phyloP scores from a whole-genome alignment of 768 basidiomycete species.

The Suillus subluteus region DNA sequence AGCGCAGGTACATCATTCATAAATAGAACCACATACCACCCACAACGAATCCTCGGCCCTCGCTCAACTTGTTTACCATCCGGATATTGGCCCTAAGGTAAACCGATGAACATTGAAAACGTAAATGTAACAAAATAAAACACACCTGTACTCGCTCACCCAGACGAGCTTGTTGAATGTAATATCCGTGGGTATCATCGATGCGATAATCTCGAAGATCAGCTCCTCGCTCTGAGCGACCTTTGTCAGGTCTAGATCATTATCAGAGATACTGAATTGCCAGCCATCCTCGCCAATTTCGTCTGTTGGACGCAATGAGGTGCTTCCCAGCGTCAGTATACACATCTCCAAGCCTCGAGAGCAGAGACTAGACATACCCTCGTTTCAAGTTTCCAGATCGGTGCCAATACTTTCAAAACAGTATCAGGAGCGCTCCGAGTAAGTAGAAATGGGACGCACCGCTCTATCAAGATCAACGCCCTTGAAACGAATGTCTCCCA shows the following conservation, averaged over 20 bases:
- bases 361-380: neutral
- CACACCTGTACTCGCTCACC: constrained; percentile 34
- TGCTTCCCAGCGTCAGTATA: constrained; percentile 7
- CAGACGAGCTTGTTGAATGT: constrained; percentile 32
- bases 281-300: constrained; percentile 28
- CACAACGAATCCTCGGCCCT: neutral
- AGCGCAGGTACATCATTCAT: neutral
- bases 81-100: neutral
- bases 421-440: neutral
- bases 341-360: neutral
- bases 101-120: neutral
- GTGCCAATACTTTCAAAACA: constrained; percentile 21
- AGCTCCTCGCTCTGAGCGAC: constrained; percentile 26
- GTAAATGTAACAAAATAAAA: neutral
- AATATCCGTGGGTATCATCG: constrained; percentile 19
- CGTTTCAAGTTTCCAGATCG: constrained; percentile 42
- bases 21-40: constrained; percentile 6
- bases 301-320: constrained; percentile 21
- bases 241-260: constrained; percentile 17
- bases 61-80: neutral
- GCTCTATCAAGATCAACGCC: constrained; percentile 41
- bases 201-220: constrained; percentile 33
- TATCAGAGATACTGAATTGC: constrained; percentile 15
- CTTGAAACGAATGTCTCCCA: constrained; percentile 42
- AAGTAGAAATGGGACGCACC: constrained; percentile 24